Evolutionary conservation across 1,284 basidiomycete genomes (phyloP), one percentile per base, ranked within the genome.

Genomic region (Malassezia equina): DNA sequence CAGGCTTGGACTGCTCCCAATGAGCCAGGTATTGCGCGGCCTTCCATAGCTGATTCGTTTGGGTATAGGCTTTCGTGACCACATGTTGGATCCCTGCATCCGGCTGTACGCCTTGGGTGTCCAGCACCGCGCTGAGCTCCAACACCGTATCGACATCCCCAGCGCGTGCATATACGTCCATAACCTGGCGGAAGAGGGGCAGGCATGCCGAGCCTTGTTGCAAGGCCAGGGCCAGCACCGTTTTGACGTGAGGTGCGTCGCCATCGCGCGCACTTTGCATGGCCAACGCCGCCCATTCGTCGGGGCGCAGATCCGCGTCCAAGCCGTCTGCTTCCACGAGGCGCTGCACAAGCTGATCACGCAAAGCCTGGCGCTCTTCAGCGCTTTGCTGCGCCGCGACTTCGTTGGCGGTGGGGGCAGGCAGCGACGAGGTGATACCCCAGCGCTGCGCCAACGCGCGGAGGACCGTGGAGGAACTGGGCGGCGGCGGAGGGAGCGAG

Each of bases 91-190:
- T 59, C 43, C 60, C 61, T 4, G 56, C 42, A 33, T 63, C 61
- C 0, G 65, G 59, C 12, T n/a, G 17, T 0, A 68, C 46, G 3
- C 61, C 62, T 2, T 39, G n/a, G n/a, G 42, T 25, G 6, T 55
- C 29, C 43, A 69, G 55, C 6, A 42, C 50, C 9, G 34, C 9
- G 7, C 65, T 43, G 28, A 61, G 53, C 15, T 55, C 47, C 15
- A 68, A 48, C 34, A 65, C 67, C 25, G 12, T 8, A 5, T 63
- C 63, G 3, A 79, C 64, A 43, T 83, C 77, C 0, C 83, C 83
- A 0, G 63, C 59, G 2, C 65, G 56, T 0, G 83, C 81, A 59
- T 82, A 80, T 13, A 78, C 64, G 41, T 76, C 77, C 39, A 87
- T 71, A 0, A 83, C 68, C 59, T 64, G 52, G 52, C 66, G 58